A percentile compares a stretch with the other conserved stretches of the same genome.
Conservation (phyloP, 495 filamentous ascomycete species). For the Aspergillus campestris region DNA sequence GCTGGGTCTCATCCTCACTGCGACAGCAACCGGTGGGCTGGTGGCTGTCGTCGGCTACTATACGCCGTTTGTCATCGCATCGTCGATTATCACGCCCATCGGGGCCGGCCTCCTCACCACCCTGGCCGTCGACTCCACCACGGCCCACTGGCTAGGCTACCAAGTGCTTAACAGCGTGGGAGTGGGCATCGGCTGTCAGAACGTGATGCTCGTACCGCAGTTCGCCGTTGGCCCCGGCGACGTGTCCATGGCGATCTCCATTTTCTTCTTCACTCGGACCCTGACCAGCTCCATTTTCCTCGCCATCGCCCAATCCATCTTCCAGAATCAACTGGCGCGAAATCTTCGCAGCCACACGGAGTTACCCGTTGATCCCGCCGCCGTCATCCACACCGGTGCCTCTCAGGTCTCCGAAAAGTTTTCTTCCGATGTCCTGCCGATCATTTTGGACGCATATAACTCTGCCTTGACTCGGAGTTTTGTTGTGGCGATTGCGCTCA, state of each 20-base stretch:
- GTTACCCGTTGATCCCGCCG: conserved; percentile 26
- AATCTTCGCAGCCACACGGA: conserved; percentile 43
- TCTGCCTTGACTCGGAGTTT: conserved; percentile 53
- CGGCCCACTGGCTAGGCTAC: conserved; percentile 17
- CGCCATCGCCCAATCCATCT: conserved; percentile 62
- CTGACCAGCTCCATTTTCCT: conserved; percentile 63
- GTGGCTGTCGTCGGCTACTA: conserved; percentile 21
- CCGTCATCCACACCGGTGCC: conserved; percentile 51
- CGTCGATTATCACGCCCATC: conserved; percentile 46
- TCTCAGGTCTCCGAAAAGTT: conserved; percentile 46
- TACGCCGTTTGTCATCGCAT: conserved; percentile 49
- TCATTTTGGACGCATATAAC: conserved; percentile 61
- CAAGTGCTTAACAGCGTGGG: conserved; percentile 19
- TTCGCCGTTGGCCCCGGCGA: conserved; percentile 51
- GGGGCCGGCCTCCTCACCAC: conserved; percentile 45
- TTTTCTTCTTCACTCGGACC: conserved; percentile 57
- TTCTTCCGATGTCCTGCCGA: conserved; percentile 29
- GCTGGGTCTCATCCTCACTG: conserved; percentile 11
- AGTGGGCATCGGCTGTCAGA: conserved; percentile 17
- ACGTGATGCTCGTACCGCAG: conserved; percentile 51
- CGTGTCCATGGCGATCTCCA: conserved; percentile 51
- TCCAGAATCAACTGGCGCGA: conserved; percentile 53
- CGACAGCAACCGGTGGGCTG: conserved; percentile 11
- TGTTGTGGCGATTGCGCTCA: conserved; percentile 52
- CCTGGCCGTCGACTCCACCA: conserved; percentile 8